Percentiles rank a stretch among this genome's conserved stretches.
phyloP scores from a whole-genome alignment of 768 basidiomycete species.

The Kwoniella bestiolae region DNA sequence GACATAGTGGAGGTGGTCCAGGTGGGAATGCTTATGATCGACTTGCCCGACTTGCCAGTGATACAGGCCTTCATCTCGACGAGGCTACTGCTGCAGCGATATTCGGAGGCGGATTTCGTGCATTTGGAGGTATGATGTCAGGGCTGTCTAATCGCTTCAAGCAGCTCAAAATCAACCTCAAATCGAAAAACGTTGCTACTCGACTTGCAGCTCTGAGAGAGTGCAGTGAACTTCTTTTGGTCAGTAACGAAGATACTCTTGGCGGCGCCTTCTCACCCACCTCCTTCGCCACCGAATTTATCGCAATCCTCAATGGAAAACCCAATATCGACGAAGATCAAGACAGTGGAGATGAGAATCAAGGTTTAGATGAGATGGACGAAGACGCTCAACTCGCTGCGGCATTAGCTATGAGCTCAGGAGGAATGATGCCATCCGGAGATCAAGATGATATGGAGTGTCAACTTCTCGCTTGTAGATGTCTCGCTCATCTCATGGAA shows the following conservation, averaged over 20 bases:
- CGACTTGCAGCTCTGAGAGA: conserved; percentile 90
- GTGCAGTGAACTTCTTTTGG: conserved; percentile 88
- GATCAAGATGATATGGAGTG: conserved; percentile 66
- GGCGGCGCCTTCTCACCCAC: conserved; percentile 87
- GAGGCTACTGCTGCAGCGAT: conserved; percentile 56
- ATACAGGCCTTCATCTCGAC: conserved; percentile 40
- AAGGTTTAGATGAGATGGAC: conserved; percentile 56
- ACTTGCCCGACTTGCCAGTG: conserved; percentile 37
- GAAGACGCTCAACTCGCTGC: conserved; percentile 89
- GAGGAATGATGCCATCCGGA: conserved; percentile 60
- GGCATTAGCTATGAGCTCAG: conserved; percentile 75
- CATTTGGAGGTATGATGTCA: conserved; percentile 68
- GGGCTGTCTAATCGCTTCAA: conserved; percentile 85
- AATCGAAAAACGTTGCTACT: conserved; percentile 67
- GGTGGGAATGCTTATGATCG: conserved; percentile 53
- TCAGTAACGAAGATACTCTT: conserved; percentile 95
- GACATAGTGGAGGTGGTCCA: conserved; percentile 54
- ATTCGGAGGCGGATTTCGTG: conserved; percentile 75
- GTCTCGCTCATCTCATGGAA: conserved; percentile 97
- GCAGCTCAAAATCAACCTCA: conserved; percentile 60
- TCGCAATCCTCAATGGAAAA: conserved; percentile 75
- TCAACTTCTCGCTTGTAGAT: conserved; percentile 93
- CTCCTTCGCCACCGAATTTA: conserved; percentile 85
- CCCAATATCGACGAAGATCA: conserved; percentile 48
- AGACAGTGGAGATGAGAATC: conserved; percentile 64